Conservation (phyloP, 2,329 filamentous ascomycete species). For the Triangularia setosa region DNA sequence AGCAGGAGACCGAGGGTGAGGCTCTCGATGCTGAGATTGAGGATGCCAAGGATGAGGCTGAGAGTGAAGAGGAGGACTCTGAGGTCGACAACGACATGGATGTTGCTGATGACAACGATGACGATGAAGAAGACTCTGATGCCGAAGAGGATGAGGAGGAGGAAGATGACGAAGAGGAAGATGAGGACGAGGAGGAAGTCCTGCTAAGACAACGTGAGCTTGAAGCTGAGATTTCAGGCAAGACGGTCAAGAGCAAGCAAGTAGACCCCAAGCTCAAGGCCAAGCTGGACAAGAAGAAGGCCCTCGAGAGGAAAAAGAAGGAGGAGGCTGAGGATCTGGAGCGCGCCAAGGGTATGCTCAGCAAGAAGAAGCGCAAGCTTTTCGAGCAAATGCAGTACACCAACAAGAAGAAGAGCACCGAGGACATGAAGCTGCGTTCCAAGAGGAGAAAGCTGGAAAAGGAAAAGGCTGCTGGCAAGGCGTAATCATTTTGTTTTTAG, state of each 20-base stretch:
- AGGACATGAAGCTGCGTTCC: constrained; percentile 78
- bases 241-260: constrained; percentile 49
- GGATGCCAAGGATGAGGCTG: constrained; percentile 46
- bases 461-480: constrained; percentile 40
- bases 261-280: constrained; percentile 55
- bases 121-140: constrained; percentile 42
- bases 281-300: constrained; percentile 67
- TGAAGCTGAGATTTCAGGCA: constrained; percentile 83
- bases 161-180: constrained; percentile 45
- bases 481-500: constrained; percentile 6
- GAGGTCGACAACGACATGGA: constrained; percentile 23
- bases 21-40: constrained; percentile 65
- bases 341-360: constrained; percentile 95
- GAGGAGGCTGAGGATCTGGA: constrained; percentile 84
- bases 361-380: constrained; percentile 94
- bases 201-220: constrained; percentile 81
- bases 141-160: constrained; percentile 46
- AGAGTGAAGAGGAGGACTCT: constrained; percentile 42
- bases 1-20: constrained; percentile 84
- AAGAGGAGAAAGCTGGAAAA: constrained; percentile 92
- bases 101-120: constrained; percentile 35
- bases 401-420: constrained; percentile 87
- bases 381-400: constrained; percentile 97
- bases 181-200: constrained; percentile 58
- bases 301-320: constrained; percentile 64